Evolutionary conservation across 768 basidiomycete species (phyloP).

Genomic region (Pseudohyphozyma bogoriensis): DNA sequence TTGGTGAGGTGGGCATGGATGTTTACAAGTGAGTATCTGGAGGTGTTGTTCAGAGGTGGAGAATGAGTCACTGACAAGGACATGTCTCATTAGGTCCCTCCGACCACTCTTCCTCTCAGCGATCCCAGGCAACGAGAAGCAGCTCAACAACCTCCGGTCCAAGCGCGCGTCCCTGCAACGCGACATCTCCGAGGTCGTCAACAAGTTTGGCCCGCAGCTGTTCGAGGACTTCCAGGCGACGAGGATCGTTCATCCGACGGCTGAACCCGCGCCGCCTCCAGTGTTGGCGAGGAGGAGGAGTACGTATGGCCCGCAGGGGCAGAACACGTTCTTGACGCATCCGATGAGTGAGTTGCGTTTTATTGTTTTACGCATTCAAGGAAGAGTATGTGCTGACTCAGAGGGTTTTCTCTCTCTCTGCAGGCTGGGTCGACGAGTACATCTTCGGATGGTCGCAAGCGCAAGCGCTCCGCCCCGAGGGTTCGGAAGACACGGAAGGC

Average conservation of each 20-base stretch:
- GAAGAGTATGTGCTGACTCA: neutral
- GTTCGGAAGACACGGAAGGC: slow-evolving; percentile 65
- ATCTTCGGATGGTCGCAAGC: slow-evolving; percentile 72
- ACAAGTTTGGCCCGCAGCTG: slow-evolving; percentile 76
- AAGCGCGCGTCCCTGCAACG: slow-evolving; percentile 67
- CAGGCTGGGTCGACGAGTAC: slow-evolving; percentile 74
- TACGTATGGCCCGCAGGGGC: slow-evolving; percentile 71
- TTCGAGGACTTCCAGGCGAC: slow-evolving; percentile 82
- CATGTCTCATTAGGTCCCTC: slow-evolving; percentile 56
- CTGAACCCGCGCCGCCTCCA: neutral
- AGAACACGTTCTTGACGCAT: slow-evolving; percentile 72
- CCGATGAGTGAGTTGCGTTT: slow-evolving; percentile 40
- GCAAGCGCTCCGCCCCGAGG: slow-evolving; percentile 57
- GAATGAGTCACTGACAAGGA: neutral
- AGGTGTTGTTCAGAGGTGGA: neutral
- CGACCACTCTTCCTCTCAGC: slow-evolving; percentile 78
- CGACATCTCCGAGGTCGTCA: slow-evolving; percentile 70
- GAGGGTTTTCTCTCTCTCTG: too few relatives aligned
- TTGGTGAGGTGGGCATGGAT: slow-evolving; percentile 96
- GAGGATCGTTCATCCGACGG: slow-evolving; percentile 29
- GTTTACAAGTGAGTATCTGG: slow-evolving; percentile 68
- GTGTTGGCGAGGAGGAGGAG: neutral
- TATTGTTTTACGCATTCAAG: neutral
- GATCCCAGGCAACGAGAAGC: slow-evolving; percentile 75
- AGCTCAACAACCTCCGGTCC: slow-evolving; percentile 62